Conservation (phyloP, 139 green algal genomes). For the Spirogloea muscicola region DNA sequence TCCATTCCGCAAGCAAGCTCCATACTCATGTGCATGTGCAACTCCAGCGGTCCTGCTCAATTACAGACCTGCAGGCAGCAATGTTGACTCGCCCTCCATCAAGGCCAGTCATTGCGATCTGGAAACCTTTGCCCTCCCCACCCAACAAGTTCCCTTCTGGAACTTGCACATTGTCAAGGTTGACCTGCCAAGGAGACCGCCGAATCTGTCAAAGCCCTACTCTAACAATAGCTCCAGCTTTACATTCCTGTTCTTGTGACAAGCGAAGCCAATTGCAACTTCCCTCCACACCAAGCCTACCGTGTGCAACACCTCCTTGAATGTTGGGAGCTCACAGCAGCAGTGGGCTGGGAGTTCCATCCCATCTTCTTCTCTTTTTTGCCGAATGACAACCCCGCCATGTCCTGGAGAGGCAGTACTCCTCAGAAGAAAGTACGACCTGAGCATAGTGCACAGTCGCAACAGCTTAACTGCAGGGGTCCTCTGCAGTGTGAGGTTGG, state of each 20-base stretch:
- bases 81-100: conserved; percentile 82
- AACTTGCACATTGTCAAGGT: conserved; percentile 64
- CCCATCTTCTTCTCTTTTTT: conserved; percentile 73
- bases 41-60: not conserved
- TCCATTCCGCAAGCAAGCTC: not conserved
- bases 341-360: conserved; percentile 77
- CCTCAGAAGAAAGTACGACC: not conserved
- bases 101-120: conserved; percentile 70
- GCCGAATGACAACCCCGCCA: conserved; percentile 68
- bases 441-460: not conserved
- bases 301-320: not conserved
- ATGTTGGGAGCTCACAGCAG: conserved; percentile 1
- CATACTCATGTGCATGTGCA: conserved; percentile 4
- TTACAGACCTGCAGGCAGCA: conserved; percentile 58
- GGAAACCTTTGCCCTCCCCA: conserved; percentile 68
- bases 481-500: not conserved
- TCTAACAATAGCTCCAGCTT: not conserved
- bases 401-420: conserved; percentile 27
- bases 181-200: conserved; percentile 10
- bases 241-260: not conserved
- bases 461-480: not conserved
- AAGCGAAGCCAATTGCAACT: not conserved
- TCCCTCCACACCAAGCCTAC: not conserved
- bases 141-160: conserved; percentile 55
- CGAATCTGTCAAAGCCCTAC: not conserved